phyloP scores from a whole-genome alignment of 345 rosid genomes.

The Rhodamnia argentea region DNA sequence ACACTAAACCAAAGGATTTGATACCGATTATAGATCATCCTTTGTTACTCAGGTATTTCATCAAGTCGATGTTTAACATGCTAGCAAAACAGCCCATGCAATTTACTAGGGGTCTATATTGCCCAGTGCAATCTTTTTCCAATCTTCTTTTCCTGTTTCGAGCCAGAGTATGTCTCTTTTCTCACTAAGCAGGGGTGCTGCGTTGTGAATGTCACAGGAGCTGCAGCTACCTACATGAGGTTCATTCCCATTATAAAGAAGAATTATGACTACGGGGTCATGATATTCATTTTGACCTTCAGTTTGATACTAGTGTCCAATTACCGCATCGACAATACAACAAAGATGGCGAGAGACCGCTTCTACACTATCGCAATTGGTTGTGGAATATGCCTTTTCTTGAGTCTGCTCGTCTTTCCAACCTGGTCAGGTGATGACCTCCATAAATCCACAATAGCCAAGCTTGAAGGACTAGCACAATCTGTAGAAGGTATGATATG shows the following conservation, averaged over 20 bases:
- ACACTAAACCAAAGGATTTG: neutral
- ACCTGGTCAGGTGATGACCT: conserved; percentile 89
- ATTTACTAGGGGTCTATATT: neutral
- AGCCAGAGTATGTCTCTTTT: neutral
- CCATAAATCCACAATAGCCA: conserved; percentile 48
- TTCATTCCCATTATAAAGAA: conserved; percentile 68
- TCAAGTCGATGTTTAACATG: neutral
- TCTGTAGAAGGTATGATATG: conserved; percentile 46
- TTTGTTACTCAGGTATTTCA: neutral
- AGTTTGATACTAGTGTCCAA: conserved; percentile 70
- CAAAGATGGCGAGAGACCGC: conserved; percentile 50
- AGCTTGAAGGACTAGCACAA: conserved; percentile 66
- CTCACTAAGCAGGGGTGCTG: neutral
- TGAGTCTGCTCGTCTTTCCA: conserved; percentile 59
- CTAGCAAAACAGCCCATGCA: neutral
- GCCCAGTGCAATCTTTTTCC: neutral
- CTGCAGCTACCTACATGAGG: conserved; percentile 56
- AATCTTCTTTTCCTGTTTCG: neutral
- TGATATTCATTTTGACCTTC: conserved; percentile 77
- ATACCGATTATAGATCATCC: neutral
- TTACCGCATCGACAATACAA: conserved; percentile 43
- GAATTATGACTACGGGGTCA: conserved; percentile 72
- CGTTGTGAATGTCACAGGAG: conserved; percentile 23
- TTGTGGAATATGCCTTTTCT: conserved; percentile 61
- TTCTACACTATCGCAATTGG: conserved; percentile 62